Evolutionary conservation across 176 grass and related monocot genomes (phyloP).

Genomic region (Cocos nucifera): DNA sequence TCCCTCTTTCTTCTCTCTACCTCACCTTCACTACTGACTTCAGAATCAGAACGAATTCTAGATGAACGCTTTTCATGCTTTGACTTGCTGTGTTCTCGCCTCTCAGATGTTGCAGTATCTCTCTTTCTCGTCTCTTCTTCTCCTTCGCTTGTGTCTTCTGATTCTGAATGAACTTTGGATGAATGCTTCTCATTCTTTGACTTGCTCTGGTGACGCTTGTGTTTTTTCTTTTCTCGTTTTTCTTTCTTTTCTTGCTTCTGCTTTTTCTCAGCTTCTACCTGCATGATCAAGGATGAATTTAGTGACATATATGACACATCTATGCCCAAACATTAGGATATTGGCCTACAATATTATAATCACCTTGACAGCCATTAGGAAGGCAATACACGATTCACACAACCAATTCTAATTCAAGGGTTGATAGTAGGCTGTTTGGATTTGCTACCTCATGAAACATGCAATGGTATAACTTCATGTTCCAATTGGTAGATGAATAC

Average conservation of each 20-base stretch:
- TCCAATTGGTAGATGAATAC: too few relatives aligned
- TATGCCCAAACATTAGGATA: too few relatives aligned
- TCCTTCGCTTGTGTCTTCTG: conserved; percentile 34
- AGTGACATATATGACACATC: too few relatives aligned
- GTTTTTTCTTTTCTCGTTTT: conserved; percentile 59
- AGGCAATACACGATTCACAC: too few relatives aligned
- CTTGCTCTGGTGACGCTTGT: conserved; percentile 47
- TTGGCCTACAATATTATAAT: too few relatives aligned
- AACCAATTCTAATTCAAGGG: too few relatives aligned
- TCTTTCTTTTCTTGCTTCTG: conserved; percentile 46
- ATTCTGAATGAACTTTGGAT: conserved; percentile 40
- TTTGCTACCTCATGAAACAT: too few relatives aligned
- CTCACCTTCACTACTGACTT: too few relatives aligned
- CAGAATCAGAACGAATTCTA: conserved; percentile 18
- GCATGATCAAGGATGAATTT: conserved; percentile 5
- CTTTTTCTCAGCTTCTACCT: conserved; percentile 77
- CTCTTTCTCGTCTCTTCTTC: conserved; percentile 37
- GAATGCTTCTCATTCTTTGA: conserved; percentile 47
- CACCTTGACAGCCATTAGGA: too few relatives aligned
- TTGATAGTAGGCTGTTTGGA: too few relatives aligned
- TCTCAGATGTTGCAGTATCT: conserved; percentile 7
- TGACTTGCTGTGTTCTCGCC: conserved; percentile 36
- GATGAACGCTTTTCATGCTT: conserved; percentile 37
- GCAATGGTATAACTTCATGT: too few relatives aligned
- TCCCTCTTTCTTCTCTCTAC: too few relatives aligned